phyloP scores from a whole-genome alignment of 176 grass and related monocot genomes.

The Bromus sterilis region DNA sequence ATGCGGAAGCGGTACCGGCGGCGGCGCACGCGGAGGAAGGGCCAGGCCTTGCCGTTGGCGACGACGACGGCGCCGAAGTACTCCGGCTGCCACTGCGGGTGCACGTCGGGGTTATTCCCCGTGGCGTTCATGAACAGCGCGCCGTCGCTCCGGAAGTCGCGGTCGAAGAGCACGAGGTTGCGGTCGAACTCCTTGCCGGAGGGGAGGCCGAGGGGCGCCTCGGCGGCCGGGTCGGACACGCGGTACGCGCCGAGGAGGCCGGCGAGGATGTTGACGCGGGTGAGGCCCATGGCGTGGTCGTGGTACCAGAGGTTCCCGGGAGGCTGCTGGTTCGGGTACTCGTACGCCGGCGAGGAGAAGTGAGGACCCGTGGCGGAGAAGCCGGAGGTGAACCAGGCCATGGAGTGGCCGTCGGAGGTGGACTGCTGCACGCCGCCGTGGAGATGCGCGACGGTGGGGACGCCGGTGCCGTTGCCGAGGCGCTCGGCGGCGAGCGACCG shows the following conservation, averaged over 20 bases:
- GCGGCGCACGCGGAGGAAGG: constrained; percentile 44
- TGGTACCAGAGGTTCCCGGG: constrained; percentile 79
- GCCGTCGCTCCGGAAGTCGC: constrained; percentile 43
- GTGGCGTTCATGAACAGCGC: constrained; percentile 64
- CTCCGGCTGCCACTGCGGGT: constrained; percentile 90
- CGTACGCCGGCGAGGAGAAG: constrained; percentile 28
- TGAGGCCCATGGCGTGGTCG: constrained; percentile 72
- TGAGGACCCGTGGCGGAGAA: constrained; percentile 25
- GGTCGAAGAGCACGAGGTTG: constrained; percentile 54
- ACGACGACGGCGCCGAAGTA: constrained; percentile 56
- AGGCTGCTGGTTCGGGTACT: constrained; percentile 63
- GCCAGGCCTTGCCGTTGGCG: constrained; percentile 77
- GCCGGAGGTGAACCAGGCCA: constrained; percentile 65
- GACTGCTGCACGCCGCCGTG: constrained; percentile 85
- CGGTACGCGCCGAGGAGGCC: constrained; percentile 64
- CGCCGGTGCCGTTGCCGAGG: constrained; percentile 8
- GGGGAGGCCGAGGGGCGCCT: constrained; percentile 31
- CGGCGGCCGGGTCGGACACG: constrained; percentile 4
- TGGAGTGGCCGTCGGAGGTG: constrained; percentile 58
- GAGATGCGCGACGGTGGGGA: constrained; percentile 77
- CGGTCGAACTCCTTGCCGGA: constrained; percentile 37
- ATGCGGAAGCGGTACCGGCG: constrained; percentile 67
- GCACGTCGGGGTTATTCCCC: constrained; percentile 52
- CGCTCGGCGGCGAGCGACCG: constrained; percentile 8
- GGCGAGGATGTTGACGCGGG: constrained; percentile 70